These are phyloP conservation scores for Rauvolfia tetraphylla DNA, from an alignment of 257 asterid species.

Conservation along the genomic window DNA sequence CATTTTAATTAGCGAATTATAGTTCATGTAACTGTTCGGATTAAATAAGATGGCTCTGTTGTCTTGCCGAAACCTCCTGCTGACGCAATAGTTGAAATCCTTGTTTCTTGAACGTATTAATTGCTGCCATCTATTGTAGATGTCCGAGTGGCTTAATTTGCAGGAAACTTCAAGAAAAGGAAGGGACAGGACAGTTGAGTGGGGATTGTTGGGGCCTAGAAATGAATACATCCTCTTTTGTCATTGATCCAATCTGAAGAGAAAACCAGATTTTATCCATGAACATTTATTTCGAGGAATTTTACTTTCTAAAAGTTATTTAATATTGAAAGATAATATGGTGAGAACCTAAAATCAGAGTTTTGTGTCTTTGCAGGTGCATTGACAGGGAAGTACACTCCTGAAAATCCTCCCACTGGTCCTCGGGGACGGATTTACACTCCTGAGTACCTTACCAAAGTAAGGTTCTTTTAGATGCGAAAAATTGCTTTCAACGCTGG, in stretches of 20 bases:
- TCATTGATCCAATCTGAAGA: neutral
- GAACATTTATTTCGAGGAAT: neutral
- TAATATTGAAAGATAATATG: neutral
- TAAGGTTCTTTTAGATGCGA: conserved; percentile 22
- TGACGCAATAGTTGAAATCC: neutral
- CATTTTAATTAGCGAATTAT: neutral
- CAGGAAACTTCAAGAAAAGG: neutral
- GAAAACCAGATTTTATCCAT: neutral
- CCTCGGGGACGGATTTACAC: conserved; percentile 89
- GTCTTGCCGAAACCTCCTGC: too few relatives aligned
- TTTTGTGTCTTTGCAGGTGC: conserved; percentile 53
- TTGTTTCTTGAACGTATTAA: neutral
- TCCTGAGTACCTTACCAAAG: conserved; percentile 62
- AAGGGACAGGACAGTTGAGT: neutral
- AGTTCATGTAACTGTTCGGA: neutral
- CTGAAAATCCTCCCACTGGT: conserved; percentile 72
- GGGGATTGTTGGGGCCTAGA: neutral
- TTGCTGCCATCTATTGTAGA: neutral
- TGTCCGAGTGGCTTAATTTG: neutral
- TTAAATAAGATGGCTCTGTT: neutral
- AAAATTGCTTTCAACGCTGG: neutral
- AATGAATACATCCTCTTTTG: neutral
- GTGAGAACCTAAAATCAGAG: neutral
- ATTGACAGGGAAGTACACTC: conserved; percentile 87
- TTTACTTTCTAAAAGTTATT: neutral